phyloP scores from a whole-genome alignment of 2,329 filamentous ascomycete genomes.

The Pseudogymnoascus sp. region DNA sequence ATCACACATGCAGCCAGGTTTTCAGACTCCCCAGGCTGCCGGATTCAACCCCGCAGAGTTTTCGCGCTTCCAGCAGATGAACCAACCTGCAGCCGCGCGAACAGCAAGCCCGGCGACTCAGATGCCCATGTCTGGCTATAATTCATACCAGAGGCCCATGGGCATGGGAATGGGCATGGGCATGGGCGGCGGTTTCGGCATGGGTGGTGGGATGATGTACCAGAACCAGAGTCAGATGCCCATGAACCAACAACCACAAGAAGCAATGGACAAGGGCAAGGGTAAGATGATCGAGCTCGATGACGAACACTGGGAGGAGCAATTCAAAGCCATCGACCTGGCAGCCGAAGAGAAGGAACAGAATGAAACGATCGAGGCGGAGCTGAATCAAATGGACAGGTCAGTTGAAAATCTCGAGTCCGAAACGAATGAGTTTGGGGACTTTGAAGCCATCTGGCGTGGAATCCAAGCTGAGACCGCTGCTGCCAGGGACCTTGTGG shows the following conservation, averaged over 20 bases:
- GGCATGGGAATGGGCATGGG: slow-evolving; percentile 38
- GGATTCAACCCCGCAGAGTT: slow-evolving; percentile 81
- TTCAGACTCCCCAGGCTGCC: slow-evolving; percentile 48
- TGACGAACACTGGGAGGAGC: slow-evolving; percentile 90
- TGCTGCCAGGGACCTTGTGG: slow-evolving; percentile 60
- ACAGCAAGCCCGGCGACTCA: slow-evolving; percentile 50
- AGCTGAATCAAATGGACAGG: slow-evolving; percentile 85
- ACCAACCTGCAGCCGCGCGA: slow-evolving; percentile 48
- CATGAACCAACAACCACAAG: slow-evolving; percentile 30
- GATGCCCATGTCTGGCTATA: slow-evolving; percentile 37
- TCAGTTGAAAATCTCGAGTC: slow-evolving; percentile 57
- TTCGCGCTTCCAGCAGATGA: slow-evolving; percentile 72
- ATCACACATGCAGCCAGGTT: slow-evolving; percentile 63
- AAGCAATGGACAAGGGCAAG: slow-evolving; percentile 59
- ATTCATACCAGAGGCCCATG: slow-evolving; percentile 53
- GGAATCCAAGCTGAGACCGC: slow-evolving; percentile 72
- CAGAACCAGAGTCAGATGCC: slow-evolving; percentile 36
- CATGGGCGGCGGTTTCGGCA: slow-evolving; percentile 44
- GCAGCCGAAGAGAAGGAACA: slow-evolving; percentile 42
- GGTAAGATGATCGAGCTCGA: slow-evolving; percentile 91
- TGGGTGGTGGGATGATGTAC: slow-evolving; percentile 42
- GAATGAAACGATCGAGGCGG: slow-evolving; percentile 37
- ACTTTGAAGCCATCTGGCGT: slow-evolving; percentile 86
- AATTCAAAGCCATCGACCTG: slow-evolving; percentile 82
- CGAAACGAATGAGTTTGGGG: slow-evolving; percentile 69